Evolutionary conservation across 805 yeast species (phyloP).

Genomic region (Huiozyma sinensis): DNA sequence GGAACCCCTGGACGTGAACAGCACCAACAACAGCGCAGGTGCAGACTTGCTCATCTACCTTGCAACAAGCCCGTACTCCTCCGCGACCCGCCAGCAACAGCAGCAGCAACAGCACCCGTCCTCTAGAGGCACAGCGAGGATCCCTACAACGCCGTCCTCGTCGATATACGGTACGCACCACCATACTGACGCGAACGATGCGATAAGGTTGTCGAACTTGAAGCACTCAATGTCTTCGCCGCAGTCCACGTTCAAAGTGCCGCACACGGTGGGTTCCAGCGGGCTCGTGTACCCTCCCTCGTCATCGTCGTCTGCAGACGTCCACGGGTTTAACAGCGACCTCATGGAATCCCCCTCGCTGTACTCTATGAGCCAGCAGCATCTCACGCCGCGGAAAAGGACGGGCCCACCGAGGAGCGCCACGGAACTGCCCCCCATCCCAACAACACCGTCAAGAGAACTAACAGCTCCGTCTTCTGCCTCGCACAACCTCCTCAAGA

Average conservation of each 20-base stretch:
- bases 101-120: neutral
- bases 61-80: constrained; percentile 27
- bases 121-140: constrained; percentile 1
- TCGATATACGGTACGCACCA: constrained; percentile 1
- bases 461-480: constrained; percentile 5
- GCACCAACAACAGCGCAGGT: constrained; percentile 16
- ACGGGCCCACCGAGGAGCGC: neutral
- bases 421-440: constrained; percentile 5
- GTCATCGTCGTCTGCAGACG: too few relatives aligned
- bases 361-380: constrained; percentile 4
- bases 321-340: constrained; percentile 8
- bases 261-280: constrained; percentile 5
- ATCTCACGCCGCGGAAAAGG: constrained; percentile 7
- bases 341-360: constrained; percentile 23
- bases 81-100: constrained; percentile 1
- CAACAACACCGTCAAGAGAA: constrained; percentile 25
- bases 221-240: constrained; percentile 23
- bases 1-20: neutral
- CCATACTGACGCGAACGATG: constrained; percentile 10
- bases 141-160: constrained; percentile 23
- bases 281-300: neutral
- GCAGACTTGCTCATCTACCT: constrained; percentile 29
- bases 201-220: constrained; percentile 21
- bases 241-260: constrained; percentile 24
- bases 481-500: constrained; percentile 12